phyloP scores from a whole-genome alignment of 306 rosid genomes.

The Trifolium dubium region DNA sequence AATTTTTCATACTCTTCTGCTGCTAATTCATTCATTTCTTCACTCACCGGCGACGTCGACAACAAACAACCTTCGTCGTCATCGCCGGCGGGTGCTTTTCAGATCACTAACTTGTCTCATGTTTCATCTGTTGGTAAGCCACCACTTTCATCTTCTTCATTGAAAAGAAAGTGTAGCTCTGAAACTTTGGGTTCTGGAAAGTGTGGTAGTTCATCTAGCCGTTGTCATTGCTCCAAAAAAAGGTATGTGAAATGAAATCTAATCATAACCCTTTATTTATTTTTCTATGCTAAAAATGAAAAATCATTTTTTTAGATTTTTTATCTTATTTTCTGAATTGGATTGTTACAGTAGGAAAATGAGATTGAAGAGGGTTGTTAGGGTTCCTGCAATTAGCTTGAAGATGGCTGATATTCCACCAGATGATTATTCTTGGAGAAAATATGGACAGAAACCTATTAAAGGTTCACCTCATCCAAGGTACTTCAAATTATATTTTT shows the following conservation, averaged over 20 bases:
- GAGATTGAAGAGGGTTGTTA: conserved; percentile 79
- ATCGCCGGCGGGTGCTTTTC: conserved; percentile 56
- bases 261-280: neutral
- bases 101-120: conserved; percentile 61
- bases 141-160: conserved; percentile 68
- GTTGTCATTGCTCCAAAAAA: conserved; percentile 89
- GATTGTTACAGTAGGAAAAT: conserved; percentile 53
- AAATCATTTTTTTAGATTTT: neutral
- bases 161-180: conserved; percentile 87
- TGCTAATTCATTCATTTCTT: conserved; percentile 66
- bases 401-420: conserved; percentile 96
- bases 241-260: conserved; percentile 48
- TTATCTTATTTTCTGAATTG: neutral
- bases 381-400: conserved; percentile 87
- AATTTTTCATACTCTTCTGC: conserved; percentile 68
- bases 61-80: conserved; percentile 55
- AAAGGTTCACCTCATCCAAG: conserved; percentile 97
- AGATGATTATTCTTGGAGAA: conserved; percentile 94
- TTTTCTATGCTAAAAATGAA: neutral
- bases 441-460: conserved; percentile 91
- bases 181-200: conserved; percentile 78
- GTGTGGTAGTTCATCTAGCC: conserved; percentile 73
- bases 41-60: conserved; percentile 75
- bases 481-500: conserved; percentile 41
- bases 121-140: conserved; percentile 73